Evolutionary conservation across 2,329 filamentous ascomycete genomes (phyloP), one percentile per base, ranked within the genome.

Genomic region (Fusarium setosum): DNA sequence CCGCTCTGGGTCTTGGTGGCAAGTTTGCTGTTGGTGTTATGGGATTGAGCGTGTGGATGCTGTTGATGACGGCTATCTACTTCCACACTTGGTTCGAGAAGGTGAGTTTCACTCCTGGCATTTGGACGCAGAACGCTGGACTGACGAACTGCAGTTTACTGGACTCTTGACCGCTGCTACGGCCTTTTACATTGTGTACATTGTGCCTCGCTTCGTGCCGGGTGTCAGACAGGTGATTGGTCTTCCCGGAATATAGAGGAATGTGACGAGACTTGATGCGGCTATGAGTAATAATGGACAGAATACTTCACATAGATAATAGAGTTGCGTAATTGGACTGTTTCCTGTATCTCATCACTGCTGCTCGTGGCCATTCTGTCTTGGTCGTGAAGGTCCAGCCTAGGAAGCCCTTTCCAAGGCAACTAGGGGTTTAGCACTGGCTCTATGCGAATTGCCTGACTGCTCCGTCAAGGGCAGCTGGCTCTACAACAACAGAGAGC

Each of bases 81-180:
- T 99, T 99, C 74, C 96, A 99, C 78, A 99, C 96, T 1, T 98
- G 95, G 94, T 90, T 96, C 72, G 96, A 99, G 82, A 99, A 98
- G 90, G 91, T 92, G 72, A 73, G 84, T 75, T n/a, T 17, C 5
- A 0, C n/a, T 20, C 26, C 5, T 1, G 3, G 12, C 9, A n/a
- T 1, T 7, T 6, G 20, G 13, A 1, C 6, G 0, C 13, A 10
- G 4, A 10, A 2, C 17, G 26, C n/a, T 11, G 48, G 50, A 52
- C 74, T 78, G 57, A 77, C 67, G 12, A 24, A n/a, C 10, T 6
- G 5, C 37, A 86, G 85, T 70, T 87, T 71, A 87, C 85, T 38
- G 86, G 86, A 18, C 81, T 88, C 18, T 58, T 85, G 18, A 80
- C 84, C 7, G 83, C 85, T 2, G 53, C 80, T 3, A 41, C 75